Evolutionary conservation across 2,329 filamentous ascomycete genomes (phyloP), one percentile per base, ranked within the genome.

Genomic region (Emergomyces pasteurianus): DNA sequence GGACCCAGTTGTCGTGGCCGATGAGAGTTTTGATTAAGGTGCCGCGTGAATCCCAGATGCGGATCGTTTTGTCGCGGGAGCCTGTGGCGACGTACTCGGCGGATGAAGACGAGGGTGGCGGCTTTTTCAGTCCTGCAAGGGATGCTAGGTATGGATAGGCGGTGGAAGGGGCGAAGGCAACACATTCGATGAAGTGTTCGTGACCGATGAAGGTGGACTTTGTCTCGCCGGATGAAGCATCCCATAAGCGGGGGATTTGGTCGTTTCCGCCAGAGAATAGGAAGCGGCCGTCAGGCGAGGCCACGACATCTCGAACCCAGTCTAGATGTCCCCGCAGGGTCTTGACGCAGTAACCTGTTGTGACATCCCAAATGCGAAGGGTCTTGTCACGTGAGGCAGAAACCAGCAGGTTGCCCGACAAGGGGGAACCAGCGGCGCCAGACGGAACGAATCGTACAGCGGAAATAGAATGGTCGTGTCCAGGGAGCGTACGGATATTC

Each of bases 1-100:
- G 85, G 9, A 97, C 85, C 92, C 92, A 97, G 72, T 96, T 96
- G 72, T 96, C 92, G 71, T 96, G 92, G 1, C 92, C 92, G 0
- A 85, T 77, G 1, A 97, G 79, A 0, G 88, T 94, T 72, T 90
- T 92, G 71, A 96, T 85, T 65, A 90, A 84, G 12, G 87, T 90
- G 38, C 92, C 92, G 59, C 90, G 83, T 12, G 86, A 83, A 71
- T 96, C 90, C 90, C 92, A 96, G 7, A 97, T 77, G 68, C 86
- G 87, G 70, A 97, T 95, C 0, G 86, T 88, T 78, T 96, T 96
- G 74, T 96, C 92, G 72, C 92, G 81, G 9, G 88, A 88, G 10
- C 90, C 92, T 0, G 92, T 96, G 0, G 92, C 92, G 71, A 96
- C 83, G 71, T 90, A 97, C 71, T 96, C 92, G 5, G 89, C 90